Evolutionary conservation across 768 basidiomycete genomes (phyloP), one percentile per base, ranked within the genome.

Genomic region (Leccinum aurantiacum): DNA sequence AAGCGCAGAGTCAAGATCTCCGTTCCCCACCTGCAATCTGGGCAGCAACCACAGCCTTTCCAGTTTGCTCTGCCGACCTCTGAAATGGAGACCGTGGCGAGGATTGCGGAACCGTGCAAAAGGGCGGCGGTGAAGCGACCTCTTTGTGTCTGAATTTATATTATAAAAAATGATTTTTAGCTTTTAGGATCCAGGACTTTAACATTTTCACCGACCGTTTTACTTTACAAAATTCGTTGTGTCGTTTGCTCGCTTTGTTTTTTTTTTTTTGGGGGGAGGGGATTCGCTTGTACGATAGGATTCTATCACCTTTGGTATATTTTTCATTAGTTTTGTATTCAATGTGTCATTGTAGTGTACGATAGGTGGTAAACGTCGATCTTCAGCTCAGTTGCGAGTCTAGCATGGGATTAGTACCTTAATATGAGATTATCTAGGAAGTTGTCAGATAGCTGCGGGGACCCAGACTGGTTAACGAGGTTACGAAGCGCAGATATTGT

Each of bases 1-100:
- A 60, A 53, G 51, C 65, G 59, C 37, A 66, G 61, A 38, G 38
- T 67, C 17, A 68, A 63, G 60, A 64, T 71, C 14, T 60, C 60
- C 17, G 47, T 69, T 52, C 65, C 69, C 1, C 57, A 67, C 38
- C 46, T 35, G 35, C 61, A 38, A 22, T 44, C 47, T 3, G 27
- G n/a, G 1, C 27, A 29, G 27, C 27, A 29, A 29, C 27, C 27
- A 29, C 27, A 29, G 27, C 50, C 50, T 0, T 38, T 55, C 29
- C 24, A 22, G 6, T 27, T 50, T 22, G 33, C 35, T 15, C 24
- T 53, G 7, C 56, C 19, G 4, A 53, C n/a, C 11, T 17, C 46
- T 3, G 53, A 33, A 37, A 31, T 15, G 44, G 31, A 49, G 46
- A 55, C 35, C 19, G 31, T 53, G 19, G 22, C 54, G 14, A 19